These are phyloP conservation scores for Stentor coeruleus DNA, from an alignment of 73 alveolate species.

Conservation along the genomic window DNA sequence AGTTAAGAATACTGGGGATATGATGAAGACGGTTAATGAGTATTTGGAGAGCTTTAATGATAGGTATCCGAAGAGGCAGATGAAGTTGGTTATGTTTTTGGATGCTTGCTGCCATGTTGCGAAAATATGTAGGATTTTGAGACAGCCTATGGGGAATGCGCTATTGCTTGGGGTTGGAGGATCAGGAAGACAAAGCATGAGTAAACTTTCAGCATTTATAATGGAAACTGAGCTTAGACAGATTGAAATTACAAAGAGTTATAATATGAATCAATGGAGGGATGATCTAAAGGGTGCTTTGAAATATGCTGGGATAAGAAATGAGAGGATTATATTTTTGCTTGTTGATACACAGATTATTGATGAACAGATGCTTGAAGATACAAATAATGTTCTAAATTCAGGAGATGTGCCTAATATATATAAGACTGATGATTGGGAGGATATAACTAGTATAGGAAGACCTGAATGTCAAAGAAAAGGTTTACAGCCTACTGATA, in stretches of 20 bases:
- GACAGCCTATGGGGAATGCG: constrained; percentile 87
- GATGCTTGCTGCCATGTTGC: constrained; percentile 86
- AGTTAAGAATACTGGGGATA: constrained; percentile 50
- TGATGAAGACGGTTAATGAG: constrained; percentile 67
- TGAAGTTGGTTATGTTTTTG: constrained; percentile 86
- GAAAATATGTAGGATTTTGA: constrained; percentile 83
- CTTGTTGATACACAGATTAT: constrained; percentile 82
- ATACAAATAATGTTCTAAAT: constrained; percentile 60
- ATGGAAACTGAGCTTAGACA: constrained; percentile 79
- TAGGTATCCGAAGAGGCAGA: constrained; percentile 70
- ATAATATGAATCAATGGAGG: constrained; percentile 69
- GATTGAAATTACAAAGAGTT: constrained; percentile 77
- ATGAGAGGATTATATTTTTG: constrained; percentile 67
- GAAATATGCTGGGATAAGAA: constrained; percentile 72
- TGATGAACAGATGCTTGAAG: constrained; percentile 85
- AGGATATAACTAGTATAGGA: constrained; percentile 76
- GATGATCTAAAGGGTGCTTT: constrained; percentile 84
- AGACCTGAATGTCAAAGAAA: constrained; percentile 46
- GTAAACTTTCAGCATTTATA: constrained; percentile 76
- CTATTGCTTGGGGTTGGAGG: constrained; percentile 98
- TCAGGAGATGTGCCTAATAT: not conserved
- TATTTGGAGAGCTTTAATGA: constrained; percentile 80
- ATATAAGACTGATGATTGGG: constrained; percentile 32
- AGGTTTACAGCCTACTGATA: constrained; percentile 72
- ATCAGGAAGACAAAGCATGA: constrained; percentile 96